These are phyloP conservation scores for Ephemerocybe angulata DNA, from an alignment of 768 basidiomycete genomes.

Conservation along the genomic window DNA sequence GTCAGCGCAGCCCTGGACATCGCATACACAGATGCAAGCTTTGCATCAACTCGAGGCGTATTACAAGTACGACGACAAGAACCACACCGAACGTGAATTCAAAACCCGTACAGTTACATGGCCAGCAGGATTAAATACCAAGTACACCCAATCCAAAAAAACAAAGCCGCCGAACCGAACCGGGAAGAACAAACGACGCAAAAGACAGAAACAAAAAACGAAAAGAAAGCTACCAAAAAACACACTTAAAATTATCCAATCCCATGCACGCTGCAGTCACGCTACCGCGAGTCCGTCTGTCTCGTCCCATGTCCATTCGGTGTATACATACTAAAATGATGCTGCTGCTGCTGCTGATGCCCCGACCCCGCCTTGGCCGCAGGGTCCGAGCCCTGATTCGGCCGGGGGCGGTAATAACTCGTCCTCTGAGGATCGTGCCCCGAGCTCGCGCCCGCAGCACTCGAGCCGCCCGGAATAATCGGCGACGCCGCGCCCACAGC, in stretches of 20 bases:
- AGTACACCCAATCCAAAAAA: neutral
- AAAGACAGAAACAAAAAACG: neutral
- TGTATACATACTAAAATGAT: conserved; percentile 6
- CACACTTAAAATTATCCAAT: too few relatives aligned
- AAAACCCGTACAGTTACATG: neutral
- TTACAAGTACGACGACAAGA: neutral
- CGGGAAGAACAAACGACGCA: too few relatives aligned
- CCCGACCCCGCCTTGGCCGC: neutral
- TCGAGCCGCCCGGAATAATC: conserved; percentile 39
- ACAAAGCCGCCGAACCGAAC: too few relatives aligned
- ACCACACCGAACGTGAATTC: neutral
- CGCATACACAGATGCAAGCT: too few relatives aligned
- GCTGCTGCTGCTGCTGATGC: neutral
- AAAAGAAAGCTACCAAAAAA: too few relatives aligned
- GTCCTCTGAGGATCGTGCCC: conserved; percentile 42
- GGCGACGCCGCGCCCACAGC: conserved; percentile 58
- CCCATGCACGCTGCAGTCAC: too few relatives aligned
- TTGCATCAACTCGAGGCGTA: too few relatives aligned
- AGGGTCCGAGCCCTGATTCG: conserved; percentile 1
- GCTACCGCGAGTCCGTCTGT: too few relatives aligned
- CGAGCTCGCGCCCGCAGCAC: conserved; percentile 11
- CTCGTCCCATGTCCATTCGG: too few relatives aligned
- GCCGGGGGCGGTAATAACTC: conserved; percentile 52
- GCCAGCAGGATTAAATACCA: neutral
- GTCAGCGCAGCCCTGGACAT: too few relatives aligned